Evolutionary conservation across 352 stramenopile genomes (phyloP).

Genomic region (Globisporangium acanthophoron): DNA sequence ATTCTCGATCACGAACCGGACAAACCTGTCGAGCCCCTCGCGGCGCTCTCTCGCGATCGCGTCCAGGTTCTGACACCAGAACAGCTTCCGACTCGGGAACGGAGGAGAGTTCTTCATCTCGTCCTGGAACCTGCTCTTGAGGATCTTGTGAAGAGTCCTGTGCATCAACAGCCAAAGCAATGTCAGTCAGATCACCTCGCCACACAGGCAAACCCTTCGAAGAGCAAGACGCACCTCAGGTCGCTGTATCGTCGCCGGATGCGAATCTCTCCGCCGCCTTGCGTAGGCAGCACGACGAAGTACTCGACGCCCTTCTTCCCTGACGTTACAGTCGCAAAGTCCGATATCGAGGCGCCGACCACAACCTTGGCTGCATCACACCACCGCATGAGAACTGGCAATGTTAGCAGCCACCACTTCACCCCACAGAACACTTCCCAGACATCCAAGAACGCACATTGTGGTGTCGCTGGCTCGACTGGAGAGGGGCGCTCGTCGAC

Average conservation of each 20-base stretch:
- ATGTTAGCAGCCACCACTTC: neutral
- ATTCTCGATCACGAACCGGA: neutral
- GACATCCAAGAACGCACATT: no score
- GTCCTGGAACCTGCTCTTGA: neutral
- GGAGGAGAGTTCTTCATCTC: neutral
- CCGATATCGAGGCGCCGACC: neutral
- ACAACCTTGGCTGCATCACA: neutral
- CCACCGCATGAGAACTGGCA: neutral
- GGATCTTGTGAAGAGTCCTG: neutral
- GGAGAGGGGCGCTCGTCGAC: no score
- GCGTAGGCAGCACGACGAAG: neutral
- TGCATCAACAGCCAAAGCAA: neutral
- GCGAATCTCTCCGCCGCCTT: neutral
- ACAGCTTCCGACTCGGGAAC: neutral
- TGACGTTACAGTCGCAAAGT: neutral
- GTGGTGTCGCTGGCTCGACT: no score
- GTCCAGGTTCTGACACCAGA: neutral
- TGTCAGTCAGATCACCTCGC: neutral
- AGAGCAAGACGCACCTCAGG: neutral
- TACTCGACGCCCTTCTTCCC: neutral
- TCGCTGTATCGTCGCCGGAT: neutral
- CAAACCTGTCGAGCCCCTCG: neutral
- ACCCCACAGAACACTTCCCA: no score
- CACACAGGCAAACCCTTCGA: neutral
- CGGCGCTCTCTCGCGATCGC: neutral